Base-by-base conservation (phyloP, 2,329 filamentous ascomycete genomes). In the Colletotrichum camelliae region DNA sequence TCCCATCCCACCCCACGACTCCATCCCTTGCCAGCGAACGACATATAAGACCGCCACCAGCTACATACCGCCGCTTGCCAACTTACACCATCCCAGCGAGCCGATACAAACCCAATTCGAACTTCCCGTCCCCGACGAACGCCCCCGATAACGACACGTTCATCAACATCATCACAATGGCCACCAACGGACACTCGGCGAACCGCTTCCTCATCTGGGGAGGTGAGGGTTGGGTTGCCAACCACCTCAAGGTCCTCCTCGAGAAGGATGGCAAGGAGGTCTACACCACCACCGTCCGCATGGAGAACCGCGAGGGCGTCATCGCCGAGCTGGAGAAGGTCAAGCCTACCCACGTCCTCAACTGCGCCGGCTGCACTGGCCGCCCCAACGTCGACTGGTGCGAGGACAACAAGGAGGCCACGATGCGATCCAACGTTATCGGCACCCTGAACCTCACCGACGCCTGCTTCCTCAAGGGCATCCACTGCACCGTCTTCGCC, bases 331-430 rank as follows among this genome's bases (percentile, higher is more conserved):
- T 94, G 31, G 87, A 91, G 65, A 86, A 85, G 67, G 84, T 92
- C 82, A 89, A 90, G 83, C 93, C 92, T 27, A 93, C 91, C 5
- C 91, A 93, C 80, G 91, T 94, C 72, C 84, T 94, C 67, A 93
- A 93, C 83, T 91, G 89, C 76, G 92, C 92, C 64, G 92, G 92
- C 76, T 91, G 89, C 81, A 94, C 92, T 4, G 92, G 93, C 66
- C 88, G 91, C 29, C 92, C 92, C 77, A 94, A 94, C 78, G 91
- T 93, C 81, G 92, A 94, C 84, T 93, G 92, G 92, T 94, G 92
- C 80, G 93, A 94, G 85, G 91, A 93, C 80, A 89, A 94, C 86
- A 93, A 91, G 84, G 89, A 92, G 83, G 89, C 90, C 71, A 94
- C 92, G 8, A 89, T 94, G 81, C 88, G 92, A 75, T 93, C 90